Evolutionary conservation across 495 filamentous ascomycete species (phyloP), one percentile per base, ranked within the genome.

Genomic region (Copromyces sp.): DNA sequence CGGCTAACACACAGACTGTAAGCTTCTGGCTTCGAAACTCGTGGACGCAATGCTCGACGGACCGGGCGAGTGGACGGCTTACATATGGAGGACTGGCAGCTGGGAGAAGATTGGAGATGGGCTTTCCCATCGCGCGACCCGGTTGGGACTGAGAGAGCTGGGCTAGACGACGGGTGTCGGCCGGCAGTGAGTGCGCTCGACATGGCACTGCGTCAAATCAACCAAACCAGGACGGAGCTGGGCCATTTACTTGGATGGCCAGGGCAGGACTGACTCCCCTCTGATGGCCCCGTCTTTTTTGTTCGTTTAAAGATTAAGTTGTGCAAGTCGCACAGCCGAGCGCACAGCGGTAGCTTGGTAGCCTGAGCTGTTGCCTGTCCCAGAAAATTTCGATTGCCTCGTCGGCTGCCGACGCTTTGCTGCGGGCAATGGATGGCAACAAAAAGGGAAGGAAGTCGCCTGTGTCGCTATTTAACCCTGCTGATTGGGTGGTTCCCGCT

Each of bases 21-120:
- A 75, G 72, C 24, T 79, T 80, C 42, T 79, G 77, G 78, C 41
- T 80, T 65, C 76, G 75, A 42, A 78, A 71, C 74, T 77, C 44
- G 69, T 82, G 11, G 65, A 78, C 35, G 9, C 39, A 37, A 72
- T 78, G 74, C 20, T 74, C 74, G 3, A 65, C 14, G 70, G 71
- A 8, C 20, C 2, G 68, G 75, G 74, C 72, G 42, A 74, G 59
- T 79, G 80, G 80, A 32, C 70, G 70, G 75, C 65, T 3, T 78
- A 41, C 70, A 68, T 83, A 69, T 76, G 76, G 77, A 45, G 75
- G 40, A 70, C 45, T 3, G 73, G 73, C 38, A 41, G 24, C 16
- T 73, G 75, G 73, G 44, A 32, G 5, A 35, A 41, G 9, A 65
- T 20, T 14, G 70, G 45, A 4, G 37, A 20, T 17, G 73, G 68